A percentile compares a stretch with the other conserved stretches of the same genome.
Conservation (phyloP, 2,329 filamentous ascomycete species). For the Aciculosporium take region DNA sequence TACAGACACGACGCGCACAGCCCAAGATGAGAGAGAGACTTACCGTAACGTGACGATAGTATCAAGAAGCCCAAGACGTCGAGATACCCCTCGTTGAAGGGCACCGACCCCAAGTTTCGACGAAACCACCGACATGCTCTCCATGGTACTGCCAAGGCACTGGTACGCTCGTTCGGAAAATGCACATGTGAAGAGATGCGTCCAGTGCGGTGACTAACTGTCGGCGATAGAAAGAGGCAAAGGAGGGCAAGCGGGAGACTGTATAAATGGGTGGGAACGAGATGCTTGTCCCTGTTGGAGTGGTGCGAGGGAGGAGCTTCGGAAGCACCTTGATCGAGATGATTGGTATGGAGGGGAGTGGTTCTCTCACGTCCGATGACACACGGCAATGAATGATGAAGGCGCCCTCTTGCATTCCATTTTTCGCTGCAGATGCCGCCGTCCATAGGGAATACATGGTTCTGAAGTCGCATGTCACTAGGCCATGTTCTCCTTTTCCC, state of each 20-base stretch:
- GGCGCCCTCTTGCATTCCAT: not conserved
- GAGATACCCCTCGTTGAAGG: slow-evolving; percentile 97
- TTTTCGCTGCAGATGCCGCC: not conserved
- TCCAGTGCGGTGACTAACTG: slow-evolving; percentile 18
- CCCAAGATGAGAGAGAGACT: not conserved
- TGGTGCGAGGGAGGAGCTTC: too few relatives aligned
- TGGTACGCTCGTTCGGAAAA: slow-evolving; percentile 50
- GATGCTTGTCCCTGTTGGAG: too few relatives aligned
- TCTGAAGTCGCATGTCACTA: too few relatives aligned
- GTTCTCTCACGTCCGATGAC: not conserved
- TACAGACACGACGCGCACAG: not conserved
- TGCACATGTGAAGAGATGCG: not conserved
- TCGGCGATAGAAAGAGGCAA: slow-evolving; percentile 76
- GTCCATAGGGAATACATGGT: not conserved
- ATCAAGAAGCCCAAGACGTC: slow-evolving; percentile 99
- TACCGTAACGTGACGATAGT: slow-evolving; percentile 35
- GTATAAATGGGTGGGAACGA: slow-evolving; percentile 37
- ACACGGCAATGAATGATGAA: not conserved
- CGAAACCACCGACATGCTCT: slow-evolving; percentile 99
- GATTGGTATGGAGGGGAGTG: not conserved
- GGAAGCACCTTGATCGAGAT: not conserved
- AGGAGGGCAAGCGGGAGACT: slow-evolving; percentile 85
- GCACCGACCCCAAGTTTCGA: slow-evolving; percentile 98
- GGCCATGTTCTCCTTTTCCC: too few relatives aligned
- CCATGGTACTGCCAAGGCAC: slow-evolving; percentile 93